A percentile compares a stretch with the other conserved stretches of the same genome.
Conservation (phyloP, 495 filamentous ascomycete species). For the Aspergillus biplanus region DNA sequence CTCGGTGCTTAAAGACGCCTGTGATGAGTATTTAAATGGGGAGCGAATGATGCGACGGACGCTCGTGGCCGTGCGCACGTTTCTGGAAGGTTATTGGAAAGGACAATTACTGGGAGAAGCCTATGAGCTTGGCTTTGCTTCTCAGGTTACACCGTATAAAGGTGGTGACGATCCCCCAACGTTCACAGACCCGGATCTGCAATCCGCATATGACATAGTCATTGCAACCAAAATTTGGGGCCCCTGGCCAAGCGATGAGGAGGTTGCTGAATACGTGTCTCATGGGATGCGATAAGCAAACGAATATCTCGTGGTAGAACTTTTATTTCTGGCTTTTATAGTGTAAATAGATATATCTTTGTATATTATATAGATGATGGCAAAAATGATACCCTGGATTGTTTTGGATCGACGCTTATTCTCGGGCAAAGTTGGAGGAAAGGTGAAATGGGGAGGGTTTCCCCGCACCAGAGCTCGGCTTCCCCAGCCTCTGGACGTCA, state of each 20-base stretch:
- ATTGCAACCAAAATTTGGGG: slow-evolving; percentile 50
- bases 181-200: slow-evolving; percentile 34
- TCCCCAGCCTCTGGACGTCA: slow-evolving; percentile 22
- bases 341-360: slow-evolving; percentile 27
- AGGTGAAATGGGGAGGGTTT: background rate
- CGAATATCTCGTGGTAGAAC: background rate
- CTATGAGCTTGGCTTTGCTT: slow-evolving; percentile 4
- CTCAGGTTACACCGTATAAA: slow-evolving; percentile 5
- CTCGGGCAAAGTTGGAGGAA: slow-evolving; percentile 18
- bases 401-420: slow-evolving; percentile 23
- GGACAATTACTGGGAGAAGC: slow-evolving; percentile 2
- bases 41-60: slow-evolving; percentile 48
- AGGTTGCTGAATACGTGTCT: slow-evolving; percentile 50
- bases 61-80: slow-evolving; percentile 55
- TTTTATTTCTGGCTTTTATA: slow-evolving; percentile 24
- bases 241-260: slow-evolving; percentile 56
- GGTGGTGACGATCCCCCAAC: slow-evolving; percentile 25
- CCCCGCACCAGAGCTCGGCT: slow-evolving; percentile 27
- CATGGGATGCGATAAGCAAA: slow-evolving; percentile 20
- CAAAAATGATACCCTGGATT: slow-evolving; percentile 14
- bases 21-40: slow-evolving; percentile 48
- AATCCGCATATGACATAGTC: slow-evolving; percentile 49
- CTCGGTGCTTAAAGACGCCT: slow-evolving; percentile 37
- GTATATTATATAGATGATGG: slow-evolving; percentile 11
- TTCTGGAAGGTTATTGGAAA: slow-evolving; percentile 51